These are phyloP conservation scores for Tilletia caries DNA, from an alignment of 1,284 basidiomycete genomes.

Conservation along the genomic window DNA sequence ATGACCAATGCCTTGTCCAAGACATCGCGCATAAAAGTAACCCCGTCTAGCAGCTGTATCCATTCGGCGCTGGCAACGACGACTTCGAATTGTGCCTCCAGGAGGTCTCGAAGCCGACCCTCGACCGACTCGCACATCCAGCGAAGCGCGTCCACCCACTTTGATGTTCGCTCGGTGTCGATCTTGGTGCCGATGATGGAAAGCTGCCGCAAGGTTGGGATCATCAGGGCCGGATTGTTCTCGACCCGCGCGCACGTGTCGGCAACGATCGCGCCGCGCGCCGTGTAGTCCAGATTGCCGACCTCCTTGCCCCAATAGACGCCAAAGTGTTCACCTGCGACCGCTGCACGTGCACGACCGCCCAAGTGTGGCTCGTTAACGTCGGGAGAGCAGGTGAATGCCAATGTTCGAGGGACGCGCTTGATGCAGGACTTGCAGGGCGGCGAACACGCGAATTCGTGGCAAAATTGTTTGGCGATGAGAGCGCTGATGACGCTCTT, in stretches of 20 bases:
- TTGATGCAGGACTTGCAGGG: conserved; percentile 44
- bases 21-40: conserved; percentile 37
- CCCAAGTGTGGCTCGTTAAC: conserved; percentile 33
- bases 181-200: conserved; percentile 32
- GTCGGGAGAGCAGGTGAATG: conserved; percentile 36
- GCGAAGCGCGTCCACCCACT: conserved; percentile 42
- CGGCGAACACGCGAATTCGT: conserved; percentile 40
- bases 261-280: conserved; percentile 33
- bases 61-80: conserved; percentile 36
- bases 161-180: conserved; percentile 33
- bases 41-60: conserved; percentile 34
- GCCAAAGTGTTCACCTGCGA: conserved; percentile 39
- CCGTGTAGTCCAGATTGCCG: conserved; percentile 34
- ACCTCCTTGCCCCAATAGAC: conserved; percentile 45
- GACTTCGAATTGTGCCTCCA: conserved; percentile 29
- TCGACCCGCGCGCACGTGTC: conserved; percentile 23
- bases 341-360: conserved; percentile 26
- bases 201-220: conserved; percentile 34
- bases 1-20: conserved; percentile 39
- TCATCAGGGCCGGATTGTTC: conserved; percentile 20
- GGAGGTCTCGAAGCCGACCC: conserved; percentile 27
- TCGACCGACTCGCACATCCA: conserved; percentile 43
- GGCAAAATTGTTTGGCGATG: conserved; percentile 46
- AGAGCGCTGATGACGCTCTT: conserved; percentile 30
- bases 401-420: conserved; percentile 39